Conservation (phyloP, 257 asterid species). For the Solanum habrochaites region DNA sequence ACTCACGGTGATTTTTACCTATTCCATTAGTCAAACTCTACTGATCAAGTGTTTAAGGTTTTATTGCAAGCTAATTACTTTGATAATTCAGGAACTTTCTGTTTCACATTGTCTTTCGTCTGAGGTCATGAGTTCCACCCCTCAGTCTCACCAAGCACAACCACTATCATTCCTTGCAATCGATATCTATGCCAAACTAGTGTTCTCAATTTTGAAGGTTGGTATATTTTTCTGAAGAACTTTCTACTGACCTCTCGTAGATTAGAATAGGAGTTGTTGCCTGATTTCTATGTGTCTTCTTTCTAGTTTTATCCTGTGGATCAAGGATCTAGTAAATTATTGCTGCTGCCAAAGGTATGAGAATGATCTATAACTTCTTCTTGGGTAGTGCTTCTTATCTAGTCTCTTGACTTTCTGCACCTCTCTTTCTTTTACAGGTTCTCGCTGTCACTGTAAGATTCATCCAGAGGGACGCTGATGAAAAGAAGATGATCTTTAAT, state of each 20-base stretch:
- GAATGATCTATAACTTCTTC: neutral
- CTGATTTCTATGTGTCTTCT: neutral
- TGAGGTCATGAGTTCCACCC: slow-evolving; percentile 56
- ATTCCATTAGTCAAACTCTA: neutral
- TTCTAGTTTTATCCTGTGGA: slow-evolving; percentile 75
- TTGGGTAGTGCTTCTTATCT: neutral
- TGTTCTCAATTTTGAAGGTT: slow-evolving; percentile 83
- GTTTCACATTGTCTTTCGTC: slow-evolving; percentile 82
- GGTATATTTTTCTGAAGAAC: slow-evolving; percentile 1
- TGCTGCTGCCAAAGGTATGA: slow-evolving; percentile 81
- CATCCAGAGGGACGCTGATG: slow-evolving; percentile 78
- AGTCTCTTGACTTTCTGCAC: neutral
- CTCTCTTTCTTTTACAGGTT: slow-evolving; percentile 36
- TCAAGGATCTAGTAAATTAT: slow-evolving; percentile 59
- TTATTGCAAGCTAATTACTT: neutral
- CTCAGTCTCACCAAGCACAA: slow-evolving; percentile 62
- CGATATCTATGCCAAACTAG: slow-evolving; percentile 76
- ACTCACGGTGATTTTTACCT: slow-evolving; percentile 42
- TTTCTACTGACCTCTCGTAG: neutral
- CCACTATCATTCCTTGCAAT: slow-evolving; percentile 88
- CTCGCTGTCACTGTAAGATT: slow-evolving; percentile 74
- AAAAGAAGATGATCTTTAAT: slow-evolving; percentile 54
- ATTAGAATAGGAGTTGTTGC: neutral
- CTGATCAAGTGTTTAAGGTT: neutral
- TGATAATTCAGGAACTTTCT: slow-evolving; percentile 57